Evolutionary conservation across 2,329 filamentous ascomycete genomes (phyloP).

Genomic region (Xylariaceae sp.): DNA sequence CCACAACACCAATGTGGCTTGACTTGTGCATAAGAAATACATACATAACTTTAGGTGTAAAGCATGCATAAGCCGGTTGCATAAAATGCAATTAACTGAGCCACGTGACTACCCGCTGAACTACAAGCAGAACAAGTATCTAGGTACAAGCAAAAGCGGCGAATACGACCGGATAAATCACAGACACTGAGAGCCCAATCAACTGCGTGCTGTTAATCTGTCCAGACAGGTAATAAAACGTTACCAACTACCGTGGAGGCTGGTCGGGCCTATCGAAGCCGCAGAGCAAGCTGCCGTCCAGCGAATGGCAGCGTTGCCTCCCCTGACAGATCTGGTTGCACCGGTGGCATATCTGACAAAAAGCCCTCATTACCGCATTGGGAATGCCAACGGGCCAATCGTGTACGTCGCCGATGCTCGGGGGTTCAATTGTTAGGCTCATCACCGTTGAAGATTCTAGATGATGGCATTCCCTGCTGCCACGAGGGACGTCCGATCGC

Average conservation of each 20-base stretch:
- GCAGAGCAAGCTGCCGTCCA: slow-evolving; percentile 3
- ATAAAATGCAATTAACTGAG: no score
- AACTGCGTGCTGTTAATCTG: no score
- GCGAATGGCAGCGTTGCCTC: slow-evolving; percentile 9
- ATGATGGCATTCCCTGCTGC: slow-evolving; percentile 15
- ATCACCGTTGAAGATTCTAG: slow-evolving; percentile 1
- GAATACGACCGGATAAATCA: no score
- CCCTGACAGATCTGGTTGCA: slow-evolving; percentile 15
- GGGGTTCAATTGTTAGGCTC: background rate
- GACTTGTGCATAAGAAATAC: no score
- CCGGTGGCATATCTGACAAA: slow-evolving; percentile 17
- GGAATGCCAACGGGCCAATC: slow-evolving; percentile 9
- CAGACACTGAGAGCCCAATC: no score
- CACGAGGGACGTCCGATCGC: slow-evolving; percentile 17
- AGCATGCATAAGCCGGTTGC: no score
- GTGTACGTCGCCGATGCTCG: background rate
- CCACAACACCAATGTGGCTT: no score
- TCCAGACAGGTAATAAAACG: no score
- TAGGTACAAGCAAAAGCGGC: no score
- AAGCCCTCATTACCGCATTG: slow-evolving; percentile 21
- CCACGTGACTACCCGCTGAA: no score
- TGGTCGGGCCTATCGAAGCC: background rate
- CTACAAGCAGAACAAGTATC: no score
- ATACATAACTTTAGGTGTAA: no score
- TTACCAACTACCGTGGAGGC: slow-evolving; percentile 11